Evolutionary conservation across 345 rosid genomes (phyloP), one percentile per base, ranked within the genome.

Genomic region (Corchorus olitorius): DNA sequence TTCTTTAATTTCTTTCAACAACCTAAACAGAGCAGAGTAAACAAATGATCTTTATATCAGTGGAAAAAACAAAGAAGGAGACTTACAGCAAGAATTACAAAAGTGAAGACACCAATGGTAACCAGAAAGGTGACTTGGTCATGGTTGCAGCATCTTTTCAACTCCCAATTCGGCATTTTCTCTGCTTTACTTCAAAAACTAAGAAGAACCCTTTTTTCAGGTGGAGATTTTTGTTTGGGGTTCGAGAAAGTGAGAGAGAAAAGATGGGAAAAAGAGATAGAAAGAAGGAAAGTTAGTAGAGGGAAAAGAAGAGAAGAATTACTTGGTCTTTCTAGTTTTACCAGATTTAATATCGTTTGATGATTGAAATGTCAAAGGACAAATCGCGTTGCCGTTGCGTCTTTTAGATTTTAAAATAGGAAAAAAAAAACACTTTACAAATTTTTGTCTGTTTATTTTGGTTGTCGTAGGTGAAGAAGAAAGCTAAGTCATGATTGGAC

Each of bases 21-120:
- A 53, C 46, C 34, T 60, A 56, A 82, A 34, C 20, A 68, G 76
- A 79, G 72, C 35, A 75, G 55, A 20, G 7, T 56, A 54, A 67
- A 59, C 39, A 50, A 49, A 73, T 46, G 50, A 76, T 43, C 12
- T 70, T 53, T 14, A 53, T 6, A 43, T 10, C 17, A 39, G 13
- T 4, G 9, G 58, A 12, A 16, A 16, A 70, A 70, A 70, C 5
- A 34, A 22, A 53, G 11, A 75, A 76, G 43, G 66, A 46, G 76
- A 81, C 88, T 73, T 81, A 96, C 99, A 84, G 87, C 80, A 76
- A 96, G 90, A 72, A 96, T 93, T 75, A 87, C 97, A 74, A 96
- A 83, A 74, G 94, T 92, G 92, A 86, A 96, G 84, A 92, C 89
- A 19, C 90, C 99, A 70, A 89, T 86, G 65, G 89, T 88, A 64